Percentiles rank a stretch among this genome's conserved stretches.
These are phyloP conservation scores for Coniochaeta sp. DNA, from an alignment of 2,329 filamentous ascomycete genomes.

Conservation along the genomic window DNA sequence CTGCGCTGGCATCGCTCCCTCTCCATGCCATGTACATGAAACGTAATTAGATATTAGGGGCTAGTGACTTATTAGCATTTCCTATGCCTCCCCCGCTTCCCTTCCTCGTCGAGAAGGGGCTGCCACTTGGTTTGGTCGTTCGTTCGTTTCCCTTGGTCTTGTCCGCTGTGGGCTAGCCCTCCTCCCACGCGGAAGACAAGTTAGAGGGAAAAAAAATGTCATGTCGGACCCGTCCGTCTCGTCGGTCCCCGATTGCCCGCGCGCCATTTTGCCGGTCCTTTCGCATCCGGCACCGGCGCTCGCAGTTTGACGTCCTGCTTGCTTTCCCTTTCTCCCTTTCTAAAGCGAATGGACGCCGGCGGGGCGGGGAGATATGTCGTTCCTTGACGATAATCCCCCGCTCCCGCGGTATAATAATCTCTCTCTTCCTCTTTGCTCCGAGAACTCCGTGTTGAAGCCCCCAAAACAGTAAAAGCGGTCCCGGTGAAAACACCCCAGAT, in stretches of 20 bases:
- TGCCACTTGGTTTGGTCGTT: neutral
- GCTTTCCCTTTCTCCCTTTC: constrained; percentile 9
- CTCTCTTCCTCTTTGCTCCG: constrained; percentile 28
- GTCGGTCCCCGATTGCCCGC: neutral
- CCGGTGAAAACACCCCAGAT: constrained; percentile 26
- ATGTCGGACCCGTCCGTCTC: neutral
- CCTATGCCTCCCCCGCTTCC: constrained; percentile 1
- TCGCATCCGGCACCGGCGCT: neutral
- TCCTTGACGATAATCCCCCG: constrained; percentile 20
- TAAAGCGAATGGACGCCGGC: constrained; percentile 39
- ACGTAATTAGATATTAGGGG: constrained; percentile 22
- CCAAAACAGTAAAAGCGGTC: constrained; percentile 18
- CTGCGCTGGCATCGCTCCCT: neutral
- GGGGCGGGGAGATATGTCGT: constrained; percentile 21
- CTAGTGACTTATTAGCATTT: constrained; percentile 12
- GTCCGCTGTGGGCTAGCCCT: neutral
- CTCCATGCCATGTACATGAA: constrained; percentile 18
- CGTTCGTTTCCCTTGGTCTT: neutral
- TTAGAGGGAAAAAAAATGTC: too few species aligned
- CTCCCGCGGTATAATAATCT: constrained; percentile 19
- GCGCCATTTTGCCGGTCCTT: neutral
- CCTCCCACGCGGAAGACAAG: neutral
- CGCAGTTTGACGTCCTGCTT: neutral
- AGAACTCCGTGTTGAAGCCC: constrained; percentile 36
- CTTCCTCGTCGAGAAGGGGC: constrained; percentile 1